Evolutionary conservation across 1,139 yeast species (phyloP).

Genomic region (Zhuliangozyma blackwelliae): DNA sequence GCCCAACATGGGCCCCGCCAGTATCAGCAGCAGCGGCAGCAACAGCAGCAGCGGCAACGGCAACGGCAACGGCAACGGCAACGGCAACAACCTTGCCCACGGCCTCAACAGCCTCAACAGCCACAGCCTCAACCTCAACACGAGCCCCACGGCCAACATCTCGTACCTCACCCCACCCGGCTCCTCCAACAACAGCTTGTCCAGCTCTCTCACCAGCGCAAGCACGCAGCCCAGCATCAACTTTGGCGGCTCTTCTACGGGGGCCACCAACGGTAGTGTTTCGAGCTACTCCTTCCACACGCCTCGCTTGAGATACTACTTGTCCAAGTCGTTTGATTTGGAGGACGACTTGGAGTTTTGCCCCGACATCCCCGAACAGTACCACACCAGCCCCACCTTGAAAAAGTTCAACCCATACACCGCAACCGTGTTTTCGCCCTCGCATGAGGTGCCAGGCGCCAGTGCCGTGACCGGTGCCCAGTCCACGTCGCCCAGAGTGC

Average conservation of each 20-base stretch:
- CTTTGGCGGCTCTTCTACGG: not conserved
- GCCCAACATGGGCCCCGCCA: conserved; percentile 23
- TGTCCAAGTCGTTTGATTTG: conserved; percentile 57
- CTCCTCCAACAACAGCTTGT: conserved; percentile 22
- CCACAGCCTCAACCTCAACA: conserved; percentile 5
- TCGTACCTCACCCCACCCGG: conserved; percentile 12
- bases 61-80: conserved; percentile 4
- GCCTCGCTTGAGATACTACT: conserved; percentile 42
- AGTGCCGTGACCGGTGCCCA: conserved; percentile 3
- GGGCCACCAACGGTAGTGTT: conserved; percentile 6
- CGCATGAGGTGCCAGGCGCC: conserved; percentile 10
- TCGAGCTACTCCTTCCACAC: conserved; percentile 37
- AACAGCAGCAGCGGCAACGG: conserved; percentile 2
- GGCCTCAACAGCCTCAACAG: conserved; percentile 10
- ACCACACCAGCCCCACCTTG: conserved; percentile 19
- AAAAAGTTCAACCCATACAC: conserved; percentile 59
- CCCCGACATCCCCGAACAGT: conserved; percentile 46
- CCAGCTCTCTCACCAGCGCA: conserved; percentile 17
- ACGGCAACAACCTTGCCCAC: conserved; percentile 4
- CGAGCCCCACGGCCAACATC: conserved; percentile 9
- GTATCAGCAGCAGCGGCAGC: not conserved
- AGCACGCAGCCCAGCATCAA: conserved; percentile 4
- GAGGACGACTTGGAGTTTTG: conserved; percentile 68
- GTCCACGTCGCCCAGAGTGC: conserved; percentile 31
- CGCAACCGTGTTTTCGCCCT: conserved; percentile 52